These are phyloP conservation scores for Podaxis mareebaensis DNA, from an alignment of 768 basidiomycete genomes.

Conservation along the genomic window DNA sequence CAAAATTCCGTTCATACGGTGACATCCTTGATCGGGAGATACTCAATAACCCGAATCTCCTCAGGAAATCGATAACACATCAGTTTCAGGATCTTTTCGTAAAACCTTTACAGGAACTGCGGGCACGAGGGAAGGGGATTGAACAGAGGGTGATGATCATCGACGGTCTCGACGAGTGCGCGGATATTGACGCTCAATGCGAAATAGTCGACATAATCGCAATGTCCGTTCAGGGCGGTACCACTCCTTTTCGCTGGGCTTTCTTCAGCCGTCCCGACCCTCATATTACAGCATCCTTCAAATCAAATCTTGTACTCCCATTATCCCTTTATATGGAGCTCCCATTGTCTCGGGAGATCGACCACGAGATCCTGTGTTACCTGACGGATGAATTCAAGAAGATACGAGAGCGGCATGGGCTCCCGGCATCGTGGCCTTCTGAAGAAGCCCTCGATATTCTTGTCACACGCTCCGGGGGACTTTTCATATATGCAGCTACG, in stretches of 20 bases:
- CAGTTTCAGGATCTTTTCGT: slow-evolving; percentile 3
- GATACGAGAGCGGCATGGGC: neutral
- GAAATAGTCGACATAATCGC: neutral
- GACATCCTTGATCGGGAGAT: neutral
- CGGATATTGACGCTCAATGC: neutral
- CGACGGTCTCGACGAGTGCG: slow-evolving; percentile 20
- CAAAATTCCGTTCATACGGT: neutral
- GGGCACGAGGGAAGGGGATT: neutral
- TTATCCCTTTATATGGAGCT: slow-evolving; percentile 3
- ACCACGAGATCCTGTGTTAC: slow-evolving; percentile 13
- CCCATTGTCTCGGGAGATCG: slow-evolving; percentile 10
- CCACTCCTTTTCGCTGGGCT: neutral
- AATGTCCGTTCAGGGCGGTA: neutral
- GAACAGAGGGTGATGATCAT: slow-evolving; percentile 5
- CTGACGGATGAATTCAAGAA: slow-evolving; percentile 10
- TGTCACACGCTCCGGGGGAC: slow-evolving; percentile 3
- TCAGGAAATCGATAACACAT: neutral
- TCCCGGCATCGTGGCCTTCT: slow-evolving; percentile 15
- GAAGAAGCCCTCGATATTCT: neutral
- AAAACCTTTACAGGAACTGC: neutral
- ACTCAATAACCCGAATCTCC: neutral
- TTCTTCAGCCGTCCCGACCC: neutral
- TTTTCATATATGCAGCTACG: slow-evolving; percentile 9
- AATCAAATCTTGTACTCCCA: neutral
- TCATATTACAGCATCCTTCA: slow-evolving; percentile 12